Conservation (phyloP, 306 rosid genomes). For the Cucurbita ficifolia region DNA sequence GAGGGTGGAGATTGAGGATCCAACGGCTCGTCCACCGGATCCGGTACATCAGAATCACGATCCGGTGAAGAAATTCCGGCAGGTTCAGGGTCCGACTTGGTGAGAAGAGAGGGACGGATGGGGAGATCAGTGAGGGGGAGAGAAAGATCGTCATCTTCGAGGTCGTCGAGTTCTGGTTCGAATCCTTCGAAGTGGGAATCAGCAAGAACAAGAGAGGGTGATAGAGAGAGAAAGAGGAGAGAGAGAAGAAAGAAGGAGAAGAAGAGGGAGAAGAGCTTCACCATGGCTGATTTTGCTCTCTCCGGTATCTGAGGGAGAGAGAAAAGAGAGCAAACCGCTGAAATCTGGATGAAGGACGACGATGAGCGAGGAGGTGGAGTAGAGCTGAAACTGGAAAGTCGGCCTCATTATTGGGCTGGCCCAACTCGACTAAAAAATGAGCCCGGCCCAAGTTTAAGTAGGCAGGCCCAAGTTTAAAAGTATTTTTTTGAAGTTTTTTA, state of each 20-base stretch:
- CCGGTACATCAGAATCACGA: slow-evolving; percentile 10
- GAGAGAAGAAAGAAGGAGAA: slow-evolving; percentile 4
- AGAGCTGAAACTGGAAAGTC: not conserved
- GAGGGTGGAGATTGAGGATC: slow-evolving; percentile 11
- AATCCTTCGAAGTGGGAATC: slow-evolving; percentile 51
- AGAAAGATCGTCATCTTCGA: slow-evolving; percentile 21
- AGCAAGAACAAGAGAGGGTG: slow-evolving; percentile 19
- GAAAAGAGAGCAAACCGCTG: not conserved
- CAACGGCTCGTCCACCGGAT: slow-evolving; percentile 1
- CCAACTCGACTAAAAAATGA: not conserved
- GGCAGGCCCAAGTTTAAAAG: too few species aligned
- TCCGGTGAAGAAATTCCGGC: slow-evolving; percentile 12
- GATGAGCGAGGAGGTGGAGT: not conserved
- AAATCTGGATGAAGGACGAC: not conserved
- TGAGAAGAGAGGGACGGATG: slow-evolving; percentile 46
- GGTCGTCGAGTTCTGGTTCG: slow-evolving; percentile 43
- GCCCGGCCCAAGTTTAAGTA: not conserved
- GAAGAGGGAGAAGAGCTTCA: not conserved
- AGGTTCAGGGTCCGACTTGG: slow-evolving; percentile 23
- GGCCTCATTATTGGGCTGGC: not conserved
- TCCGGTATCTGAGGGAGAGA: not conserved
- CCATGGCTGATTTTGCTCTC: slow-evolving; percentile 11
- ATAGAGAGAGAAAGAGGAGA: slow-evolving; percentile 14
- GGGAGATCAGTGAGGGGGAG: slow-evolving; percentile 28
- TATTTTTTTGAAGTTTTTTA: too few species aligned